Evolutionary conservation across 2,329 filamentous ascomycete species (phyloP).

Genomic region (Fusarium verrucosum): DNA sequence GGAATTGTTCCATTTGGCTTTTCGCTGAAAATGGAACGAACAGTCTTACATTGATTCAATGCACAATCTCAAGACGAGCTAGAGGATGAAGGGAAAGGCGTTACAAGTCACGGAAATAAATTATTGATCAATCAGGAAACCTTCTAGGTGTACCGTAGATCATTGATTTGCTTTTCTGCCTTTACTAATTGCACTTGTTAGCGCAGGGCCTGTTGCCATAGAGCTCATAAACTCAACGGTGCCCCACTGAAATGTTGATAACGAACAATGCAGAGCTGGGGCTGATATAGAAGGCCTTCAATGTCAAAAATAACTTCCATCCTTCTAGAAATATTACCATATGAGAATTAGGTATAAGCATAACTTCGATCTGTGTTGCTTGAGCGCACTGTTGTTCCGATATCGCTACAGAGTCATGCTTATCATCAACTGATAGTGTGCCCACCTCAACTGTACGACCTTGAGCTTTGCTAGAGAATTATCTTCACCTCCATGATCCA

Average conservation of each 20-base stretch:
- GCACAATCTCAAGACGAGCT: background rate
- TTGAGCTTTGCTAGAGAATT: background rate
- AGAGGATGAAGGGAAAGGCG: background rate
- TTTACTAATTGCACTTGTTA: conserved; percentile 1
- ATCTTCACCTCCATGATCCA: background rate
- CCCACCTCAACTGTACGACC: background rate
- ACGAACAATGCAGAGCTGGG: background rate
- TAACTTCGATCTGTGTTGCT: background rate
- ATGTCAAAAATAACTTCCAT: no score
- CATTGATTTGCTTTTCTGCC: background rate
- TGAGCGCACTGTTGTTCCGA: background rate
- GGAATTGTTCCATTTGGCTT: background rate
- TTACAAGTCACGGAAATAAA: background rate
- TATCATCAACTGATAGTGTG: background rate
- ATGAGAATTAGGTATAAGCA: background rate
- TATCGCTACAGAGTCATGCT: background rate
- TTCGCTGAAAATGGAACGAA: conserved; percentile 5
- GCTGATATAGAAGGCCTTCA: no score
- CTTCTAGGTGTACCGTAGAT: background rate
- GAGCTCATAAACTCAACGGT: conserved; percentile 13
- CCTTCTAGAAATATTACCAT: no score
- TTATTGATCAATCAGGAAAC: background rate
- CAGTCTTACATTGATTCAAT: background rate
- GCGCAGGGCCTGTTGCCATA: conserved; percentile 3
- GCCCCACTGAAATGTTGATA: background rate